These are phyloP conservation scores for Saxophila tyrrhenica DNA, from an alignment of 495 filamentous ascomycete species.

Conservation along the genomic window DNA sequence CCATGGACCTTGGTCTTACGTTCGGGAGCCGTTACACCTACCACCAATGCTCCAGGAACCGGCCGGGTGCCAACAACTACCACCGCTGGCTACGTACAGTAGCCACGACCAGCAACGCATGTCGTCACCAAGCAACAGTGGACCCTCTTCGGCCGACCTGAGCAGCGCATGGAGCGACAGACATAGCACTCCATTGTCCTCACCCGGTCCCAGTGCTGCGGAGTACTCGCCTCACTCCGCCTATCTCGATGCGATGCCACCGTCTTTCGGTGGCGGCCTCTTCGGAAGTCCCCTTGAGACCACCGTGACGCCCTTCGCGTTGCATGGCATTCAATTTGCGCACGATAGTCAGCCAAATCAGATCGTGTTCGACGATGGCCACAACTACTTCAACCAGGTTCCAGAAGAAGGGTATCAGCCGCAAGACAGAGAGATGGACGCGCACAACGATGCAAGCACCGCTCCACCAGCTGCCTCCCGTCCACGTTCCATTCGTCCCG, in stretches of 20 bases:
- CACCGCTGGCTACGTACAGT: background rate
- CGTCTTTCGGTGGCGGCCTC: background rate
- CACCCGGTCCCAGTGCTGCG: constrained; percentile 1
- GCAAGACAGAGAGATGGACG: background rate
- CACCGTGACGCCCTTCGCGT: background rate
- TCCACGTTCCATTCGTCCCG: background rate
- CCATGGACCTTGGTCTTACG: background rate
- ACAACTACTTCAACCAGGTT: background rate
- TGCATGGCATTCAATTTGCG: background rate
- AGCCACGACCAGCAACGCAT: background rate
- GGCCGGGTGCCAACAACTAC: background rate
- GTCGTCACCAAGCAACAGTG: constrained; percentile 10
- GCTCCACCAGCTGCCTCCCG: background rate
- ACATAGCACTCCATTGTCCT: constrained; percentile 1
- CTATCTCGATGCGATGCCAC: background rate
- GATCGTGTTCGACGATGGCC: background rate
- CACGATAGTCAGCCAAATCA: background rate
- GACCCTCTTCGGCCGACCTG: constrained; percentile 3
- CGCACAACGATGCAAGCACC: background rate
- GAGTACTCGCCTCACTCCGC: background rate
- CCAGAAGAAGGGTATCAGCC: background rate
- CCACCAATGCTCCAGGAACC: background rate
- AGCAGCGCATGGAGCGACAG: constrained; percentile 8
- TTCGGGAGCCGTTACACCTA: background rate
- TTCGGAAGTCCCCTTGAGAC: too few relatives aligned